Evolutionary conservation across 2,329 filamentous ascomycete genomes (phyloP), one percentile per base, ranked within the genome.

Genomic region (Fusarium pseudocircinatum): DNA sequence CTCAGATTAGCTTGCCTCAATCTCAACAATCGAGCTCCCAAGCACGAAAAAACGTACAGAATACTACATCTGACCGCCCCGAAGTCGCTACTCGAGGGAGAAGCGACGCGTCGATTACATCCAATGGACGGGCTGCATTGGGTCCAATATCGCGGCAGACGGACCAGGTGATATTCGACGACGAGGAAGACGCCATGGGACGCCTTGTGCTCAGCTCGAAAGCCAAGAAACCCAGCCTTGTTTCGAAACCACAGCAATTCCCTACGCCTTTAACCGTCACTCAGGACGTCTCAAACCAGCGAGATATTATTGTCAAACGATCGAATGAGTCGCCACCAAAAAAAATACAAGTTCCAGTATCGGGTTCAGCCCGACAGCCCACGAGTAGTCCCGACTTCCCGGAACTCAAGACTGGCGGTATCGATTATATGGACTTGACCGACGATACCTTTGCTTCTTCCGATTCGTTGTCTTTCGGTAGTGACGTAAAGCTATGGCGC

Each of bases 221-320:
- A 69, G 79, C 83, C 10, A 87, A 83, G 70, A 85, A 83, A 64
- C 84, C 84, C 11, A 83, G 82, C 34, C 82, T 88, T 32, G 69
- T 86, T 28, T 80, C 84, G 14, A 84, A 62, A 56, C 58, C 72
- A 37, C 80, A 84, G 53, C 84, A 83, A 56, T 80, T 85, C 46
- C 81, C 83, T 15, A 85, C 84, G 1, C 85, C 86, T 5, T 71
- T 76, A 15, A 77, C 77, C 3, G 77, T 67, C 13, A 77, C 74
- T 2, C 73, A 69, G 4, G 69, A 77, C 46, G 52, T 71, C 43
- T 56, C 57, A 43, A 63, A 61, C 39, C 62, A 78, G 75, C 59
- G 67, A 60, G 54, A 74, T 36, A 42, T 70, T 34, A 46, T 68
- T n/a, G n/a, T 67, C 47, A 56, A 70, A 39, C 64, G 44, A 50